Conservation (phyloP, 257 asterid genomes). For the Lycium barbarum region DNA sequence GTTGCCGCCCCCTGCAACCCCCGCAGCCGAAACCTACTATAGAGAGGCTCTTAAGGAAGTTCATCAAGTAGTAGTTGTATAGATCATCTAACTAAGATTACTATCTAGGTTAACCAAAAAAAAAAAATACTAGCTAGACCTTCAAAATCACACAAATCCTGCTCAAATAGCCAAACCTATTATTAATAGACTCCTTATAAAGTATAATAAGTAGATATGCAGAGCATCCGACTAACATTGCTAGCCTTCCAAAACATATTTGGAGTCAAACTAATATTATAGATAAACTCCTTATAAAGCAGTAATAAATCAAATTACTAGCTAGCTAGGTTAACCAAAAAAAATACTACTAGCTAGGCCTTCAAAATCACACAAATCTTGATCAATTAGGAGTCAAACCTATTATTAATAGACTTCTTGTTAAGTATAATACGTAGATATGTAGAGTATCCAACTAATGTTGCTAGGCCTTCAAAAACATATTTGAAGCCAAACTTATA, state of each 20-base stretch:
- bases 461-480: background rate
- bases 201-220: background rate
- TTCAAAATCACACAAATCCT: background rate
- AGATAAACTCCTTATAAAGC: too few relatives aligned
- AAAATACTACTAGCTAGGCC: background rate
- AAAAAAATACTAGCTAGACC: too few relatives aligned
- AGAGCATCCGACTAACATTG: background rate
- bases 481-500: background rate
- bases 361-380: background rate
- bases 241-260: too few relatives aligned
- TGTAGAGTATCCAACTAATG: background rate
- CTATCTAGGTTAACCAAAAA: too few relatives aligned
- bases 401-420: background rate
- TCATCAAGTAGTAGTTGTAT: background rate
- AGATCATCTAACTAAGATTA: background rate
- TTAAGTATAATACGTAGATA: background rate
- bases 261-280: too few relatives aligned
- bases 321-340: too few relatives aligned
- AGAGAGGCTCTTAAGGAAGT: background rate
- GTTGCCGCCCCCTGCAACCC: too few relatives aligned
- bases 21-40: background rate
- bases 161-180: background rate
- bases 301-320: too few relatives aligned
- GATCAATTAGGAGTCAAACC: background rate
- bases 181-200: background rate